phyloP scores from a whole-genome alignment of 1,139 yeast species.

The Saccharomycopsis crataegensis region DNA sequence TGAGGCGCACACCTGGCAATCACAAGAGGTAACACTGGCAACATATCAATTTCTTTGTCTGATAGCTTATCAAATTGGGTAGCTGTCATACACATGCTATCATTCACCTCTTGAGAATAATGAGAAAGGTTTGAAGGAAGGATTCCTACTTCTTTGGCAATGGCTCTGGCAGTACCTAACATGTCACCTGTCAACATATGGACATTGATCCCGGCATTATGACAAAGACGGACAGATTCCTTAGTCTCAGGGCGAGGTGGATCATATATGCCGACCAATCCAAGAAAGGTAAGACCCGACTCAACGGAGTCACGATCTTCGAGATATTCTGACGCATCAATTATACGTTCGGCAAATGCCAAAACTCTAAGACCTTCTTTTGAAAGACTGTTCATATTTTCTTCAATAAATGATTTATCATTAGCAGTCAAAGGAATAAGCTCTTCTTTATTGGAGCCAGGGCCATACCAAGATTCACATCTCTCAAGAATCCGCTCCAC shows the following conservation, averaged over 20 bases:
- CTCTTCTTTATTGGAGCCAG: conserved; percentile 23
- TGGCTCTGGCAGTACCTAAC: conserved; percentile 74
- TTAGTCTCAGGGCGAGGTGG: conserved; percentile 76
- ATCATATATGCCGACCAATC: conserved; percentile 74
- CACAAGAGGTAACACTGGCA: conserved; percentile 70
- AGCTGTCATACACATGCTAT: conserved; percentile 72
- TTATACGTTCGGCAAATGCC: conserved; percentile 44
- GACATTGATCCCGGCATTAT: conserved; percentile 71
- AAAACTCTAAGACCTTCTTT: conserved; percentile 67
- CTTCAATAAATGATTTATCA: conserved; percentile 39
- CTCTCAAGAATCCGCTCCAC: conserved; percentile 61
- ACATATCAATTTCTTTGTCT: conserved; percentile 55
- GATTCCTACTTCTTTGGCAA: conserved; percentile 81
- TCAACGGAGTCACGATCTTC: no score
- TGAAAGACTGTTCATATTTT: conserved; percentile 56
- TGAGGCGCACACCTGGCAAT: conserved; percentile 85
- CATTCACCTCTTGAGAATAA: conserved; percentile 53
- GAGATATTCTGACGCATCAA: no score
- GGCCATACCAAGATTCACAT: conserved; percentile 50
- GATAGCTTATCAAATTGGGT: conserved; percentile 57
- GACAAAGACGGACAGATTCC: conserved; percentile 59
- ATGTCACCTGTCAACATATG: conserved; percentile 87
- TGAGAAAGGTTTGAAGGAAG: conserved; percentile 63
- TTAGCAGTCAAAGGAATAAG: conserved; percentile 34
- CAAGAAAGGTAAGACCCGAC: conserved; percentile 37